phyloP scores from a whole-genome alignment of 768 basidiomycete genomes.

The Hygrocybe punicea region DNA sequence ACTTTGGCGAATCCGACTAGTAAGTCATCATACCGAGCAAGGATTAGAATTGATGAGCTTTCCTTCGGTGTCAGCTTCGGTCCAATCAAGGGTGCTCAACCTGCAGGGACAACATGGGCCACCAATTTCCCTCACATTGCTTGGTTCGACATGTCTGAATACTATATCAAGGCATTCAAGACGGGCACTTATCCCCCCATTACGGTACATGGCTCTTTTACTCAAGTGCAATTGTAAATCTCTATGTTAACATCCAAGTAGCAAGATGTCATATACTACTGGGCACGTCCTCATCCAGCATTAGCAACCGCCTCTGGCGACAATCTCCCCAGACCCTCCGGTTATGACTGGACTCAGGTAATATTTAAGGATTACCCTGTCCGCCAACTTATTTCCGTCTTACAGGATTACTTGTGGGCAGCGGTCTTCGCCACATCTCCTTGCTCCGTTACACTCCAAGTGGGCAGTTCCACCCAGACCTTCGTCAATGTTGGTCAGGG shows the following conservation, averaged over 20 bases:
- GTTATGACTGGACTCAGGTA: constrained; percentile 53
- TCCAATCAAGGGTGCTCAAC: constrained; percentile 52
- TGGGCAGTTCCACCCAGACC: constrained; percentile 39
- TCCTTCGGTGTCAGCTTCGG: constrained; percentile 41
- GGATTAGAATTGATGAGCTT: background rate
- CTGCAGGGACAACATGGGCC: constrained; percentile 45
- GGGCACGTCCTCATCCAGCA: constrained; percentile 61
- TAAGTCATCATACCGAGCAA: constrained; percentile 18
- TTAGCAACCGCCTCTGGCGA: constrained; percentile 44
- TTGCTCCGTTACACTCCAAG: constrained; percentile 49
- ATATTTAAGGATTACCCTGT: constrained; percentile 18
- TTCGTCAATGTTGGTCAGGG: constrained; percentile 43
- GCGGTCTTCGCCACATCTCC: constrained; percentile 55
- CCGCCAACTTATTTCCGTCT: background rate
- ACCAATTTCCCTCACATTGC: constrained; percentile 45
- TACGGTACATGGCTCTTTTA: constrained; percentile 40
- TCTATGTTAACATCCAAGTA: constrained; percentile 13
- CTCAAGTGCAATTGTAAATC: background rate
- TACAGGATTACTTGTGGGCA: constrained; percentile 62
- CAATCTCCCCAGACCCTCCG: constrained; percentile 44
- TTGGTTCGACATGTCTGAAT: constrained; percentile 61
- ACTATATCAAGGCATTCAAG: constrained; percentile 66
- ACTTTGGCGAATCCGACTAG: constrained; percentile 77
- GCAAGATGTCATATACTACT: constrained; percentile 50
- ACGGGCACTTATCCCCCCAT: constrained; percentile 60